Conservation (phyloP, 805 yeast genomes). For the Diddensiella transvaalensis region DNA sequence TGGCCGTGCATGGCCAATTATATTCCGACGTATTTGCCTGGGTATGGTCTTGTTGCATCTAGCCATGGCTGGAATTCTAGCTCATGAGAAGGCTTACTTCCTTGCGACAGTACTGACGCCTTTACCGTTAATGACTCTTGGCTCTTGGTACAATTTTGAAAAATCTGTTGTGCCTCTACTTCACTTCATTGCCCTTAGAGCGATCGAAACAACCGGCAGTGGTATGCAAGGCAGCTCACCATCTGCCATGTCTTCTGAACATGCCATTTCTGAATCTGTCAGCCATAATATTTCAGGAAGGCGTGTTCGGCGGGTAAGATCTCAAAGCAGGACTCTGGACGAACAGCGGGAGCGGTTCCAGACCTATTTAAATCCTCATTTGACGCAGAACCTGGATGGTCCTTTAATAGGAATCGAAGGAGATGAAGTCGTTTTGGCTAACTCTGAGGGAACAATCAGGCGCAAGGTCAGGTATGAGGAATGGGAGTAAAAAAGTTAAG, state of each 20-base stretch:
- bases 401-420: constrained; percentile 75
- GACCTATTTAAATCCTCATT: constrained; percentile 73
- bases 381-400: constrained; percentile 70
- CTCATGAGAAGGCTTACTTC: constrained; percentile 72
- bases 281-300: background rate
- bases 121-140: constrained; percentile 64
- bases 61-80: constrained; percentile 89
- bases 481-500: constrained; percentile 37
- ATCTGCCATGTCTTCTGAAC: background rate
- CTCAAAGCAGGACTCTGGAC: constrained; percentile 56
- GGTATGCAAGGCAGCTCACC: constrained; percentile 4
- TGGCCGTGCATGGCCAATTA: constrained; percentile 93
- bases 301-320: constrained; percentile 17
- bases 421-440: constrained; percentile 48
- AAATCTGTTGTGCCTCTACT: constrained; percentile 76
- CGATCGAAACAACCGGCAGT: constrained; percentile 45
- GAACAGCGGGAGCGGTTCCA: constrained; percentile 70
- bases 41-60: constrained; percentile 83
- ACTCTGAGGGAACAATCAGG: constrained; percentile 39
- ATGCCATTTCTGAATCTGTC: constrained; percentile 18
- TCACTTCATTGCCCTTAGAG: constrained; percentile 80
- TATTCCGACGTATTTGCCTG: constrained; percentile 73
- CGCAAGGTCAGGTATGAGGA: constrained; percentile 38
- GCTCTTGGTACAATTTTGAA: constrained; percentile 75
- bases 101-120: constrained; percentile 73